phyloP scores from a whole-genome alignment of 805 yeast genomes.

The Candida pini region DNA sequence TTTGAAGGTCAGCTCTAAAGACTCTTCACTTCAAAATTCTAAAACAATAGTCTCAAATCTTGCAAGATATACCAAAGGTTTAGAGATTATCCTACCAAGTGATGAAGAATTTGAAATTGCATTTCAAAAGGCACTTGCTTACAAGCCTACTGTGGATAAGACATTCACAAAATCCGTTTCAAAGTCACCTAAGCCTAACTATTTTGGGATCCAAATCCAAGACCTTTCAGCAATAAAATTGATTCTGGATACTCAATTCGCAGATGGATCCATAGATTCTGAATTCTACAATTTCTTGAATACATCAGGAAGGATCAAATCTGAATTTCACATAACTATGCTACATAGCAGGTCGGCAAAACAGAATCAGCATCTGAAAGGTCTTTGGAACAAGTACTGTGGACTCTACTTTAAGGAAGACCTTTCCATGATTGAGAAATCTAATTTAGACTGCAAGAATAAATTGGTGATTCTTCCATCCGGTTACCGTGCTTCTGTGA shows the following conservation, averaged over 20 bases:
- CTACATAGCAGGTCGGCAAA: conserved; percentile 36
- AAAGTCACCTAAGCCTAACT: conserved; percentile 30
- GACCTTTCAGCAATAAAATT: conserved; percentile 10
- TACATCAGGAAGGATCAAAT: conserved; percentile 36
- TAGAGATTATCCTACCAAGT: conserved; percentile 35
- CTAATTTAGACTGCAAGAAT: conserved; percentile 2
- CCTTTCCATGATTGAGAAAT: conserved; percentile 2
- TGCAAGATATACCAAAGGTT: conserved; percentile 34
- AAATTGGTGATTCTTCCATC: conserved; percentile 12
- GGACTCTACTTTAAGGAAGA: conserved; percentile 9
- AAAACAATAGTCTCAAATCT: conserved; percentile 35
- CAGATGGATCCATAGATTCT: not conserved
- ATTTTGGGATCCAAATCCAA: conserved; percentile 39
- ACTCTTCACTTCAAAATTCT: conserved; percentile 49
- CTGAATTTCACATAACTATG: conserved; percentile 62
- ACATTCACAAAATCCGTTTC: conserved; percentile 15
- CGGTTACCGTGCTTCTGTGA: conserved; percentile 31
- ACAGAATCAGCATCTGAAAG: conserved; percentile 6
- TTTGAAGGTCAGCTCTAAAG: conserved; percentile 36
- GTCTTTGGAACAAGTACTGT: conserved; percentile 16
- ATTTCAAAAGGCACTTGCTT: conserved; percentile 45
- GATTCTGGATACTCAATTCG: conserved; percentile 14
- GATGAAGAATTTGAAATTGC: conserved; percentile 39
- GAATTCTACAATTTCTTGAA: conserved; percentile 18
- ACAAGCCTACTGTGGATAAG: conserved; percentile 47